Percentiles rank a stretch among this genome's conserved stretches.
phyloP scores from a whole-genome alignment of 2,329 filamentous ascomycete species.

The Alternaria sp. region DNA sequence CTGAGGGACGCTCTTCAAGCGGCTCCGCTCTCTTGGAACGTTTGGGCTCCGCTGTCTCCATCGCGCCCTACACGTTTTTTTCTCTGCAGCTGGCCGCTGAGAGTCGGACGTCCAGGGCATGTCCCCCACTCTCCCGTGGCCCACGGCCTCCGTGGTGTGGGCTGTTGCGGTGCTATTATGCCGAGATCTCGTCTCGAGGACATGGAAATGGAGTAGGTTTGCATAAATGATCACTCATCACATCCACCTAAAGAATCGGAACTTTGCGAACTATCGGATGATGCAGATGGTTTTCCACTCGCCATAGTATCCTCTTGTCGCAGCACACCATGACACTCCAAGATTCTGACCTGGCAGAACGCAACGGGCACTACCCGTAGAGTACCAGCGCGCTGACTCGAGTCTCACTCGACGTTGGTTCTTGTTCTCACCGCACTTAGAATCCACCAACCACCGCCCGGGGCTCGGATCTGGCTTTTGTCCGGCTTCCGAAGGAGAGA shows the following conservation, averaged over 20 bases:
- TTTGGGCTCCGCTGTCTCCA: conserved; percentile 11
- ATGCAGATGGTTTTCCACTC: not conserved
- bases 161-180: not conserved
- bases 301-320: not conserved
- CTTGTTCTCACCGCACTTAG: not conserved
- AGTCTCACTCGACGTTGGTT: not conserved
- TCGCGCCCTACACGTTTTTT: not conserved
- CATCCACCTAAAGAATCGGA: not conserved
- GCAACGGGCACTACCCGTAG: not conserved
- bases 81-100: not conserved
- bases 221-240: not conserved
- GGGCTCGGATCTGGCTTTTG: not conserved
- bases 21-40: conserved; percentile 4
- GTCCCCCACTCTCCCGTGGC: not conserved
- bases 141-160: not conserved
- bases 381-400: not conserved
- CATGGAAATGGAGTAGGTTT: not conserved
- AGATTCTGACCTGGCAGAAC: not conserved
- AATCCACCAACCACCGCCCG: not conserved
- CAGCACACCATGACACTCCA: not conserved
- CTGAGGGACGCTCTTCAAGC: not conserved
- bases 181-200: not conserved
- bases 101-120: not conserved
- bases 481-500: not conserved
- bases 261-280: not conserved